phyloP scores from a whole-genome alignment of 225 moss, liverwort and hornwort species.

The Pleurozium schreberi region DNA sequence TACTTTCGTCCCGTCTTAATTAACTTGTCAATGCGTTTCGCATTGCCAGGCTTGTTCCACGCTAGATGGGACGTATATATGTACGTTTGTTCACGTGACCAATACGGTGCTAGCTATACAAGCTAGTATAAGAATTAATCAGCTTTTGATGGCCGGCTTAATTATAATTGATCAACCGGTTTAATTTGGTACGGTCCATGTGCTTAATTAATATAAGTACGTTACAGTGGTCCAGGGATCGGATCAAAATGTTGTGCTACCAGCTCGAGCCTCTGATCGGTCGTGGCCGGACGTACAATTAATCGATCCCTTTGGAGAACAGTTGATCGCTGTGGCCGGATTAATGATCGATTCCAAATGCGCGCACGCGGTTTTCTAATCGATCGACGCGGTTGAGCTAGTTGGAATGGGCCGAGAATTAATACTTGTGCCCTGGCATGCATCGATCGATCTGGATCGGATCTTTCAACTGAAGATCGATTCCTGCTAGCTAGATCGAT shows the following conservation, averaged over 20 bases:
- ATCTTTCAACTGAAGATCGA: neutral
- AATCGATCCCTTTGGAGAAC: neutral
- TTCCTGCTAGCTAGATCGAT: neutral
- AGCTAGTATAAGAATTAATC: neutral
- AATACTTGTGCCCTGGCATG: neutral
- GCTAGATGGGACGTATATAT: neutral
- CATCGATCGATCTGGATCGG: too few relatives aligned
- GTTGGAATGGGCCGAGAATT: neutral
- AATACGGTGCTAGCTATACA: neutral
- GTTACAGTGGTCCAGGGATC: neutral
- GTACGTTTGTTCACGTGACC: neutral
- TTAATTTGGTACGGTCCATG: neutral
- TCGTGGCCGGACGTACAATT: neutral
- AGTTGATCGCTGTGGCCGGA: neutral
- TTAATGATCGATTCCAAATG: neutral
- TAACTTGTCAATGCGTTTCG: neutral
- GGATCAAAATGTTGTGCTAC: neutral
- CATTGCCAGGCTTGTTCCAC: neutral
- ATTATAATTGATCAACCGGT: neutral
- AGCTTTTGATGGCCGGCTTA: neutral
- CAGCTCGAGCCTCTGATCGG: neutral
- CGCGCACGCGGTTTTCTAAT: neutral
- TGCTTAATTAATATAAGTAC: too few relatives aligned
- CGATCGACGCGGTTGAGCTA: neutral
- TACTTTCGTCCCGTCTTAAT: neutral